Base-by-base conservation (phyloP, 2,329 filamentous ascomycete genomes). In the Boeremia lycopersici region DNA sequence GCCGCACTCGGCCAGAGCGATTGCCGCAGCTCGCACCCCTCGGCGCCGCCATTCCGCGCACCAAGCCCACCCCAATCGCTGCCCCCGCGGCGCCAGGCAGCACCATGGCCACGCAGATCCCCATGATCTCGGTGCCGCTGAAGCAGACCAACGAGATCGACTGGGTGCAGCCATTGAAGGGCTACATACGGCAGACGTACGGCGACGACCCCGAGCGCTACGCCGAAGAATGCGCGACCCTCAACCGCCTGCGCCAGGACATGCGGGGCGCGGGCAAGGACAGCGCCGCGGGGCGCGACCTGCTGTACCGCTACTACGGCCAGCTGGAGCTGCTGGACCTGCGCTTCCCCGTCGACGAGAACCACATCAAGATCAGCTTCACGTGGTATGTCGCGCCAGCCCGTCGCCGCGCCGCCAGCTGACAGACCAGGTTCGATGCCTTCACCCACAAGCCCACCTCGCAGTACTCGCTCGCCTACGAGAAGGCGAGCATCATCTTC, bases 401-500 rank as follows among this genome's bases (percentile, higher is more conserved):
- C 13, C 23, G 15, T 43, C 6, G 23, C 13, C 11, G 39, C 31
- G 19, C 15, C 26, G 30, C 39, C 35, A 44, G 48, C 69, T 76
- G 63, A 71, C 60, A 39, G 6, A n/a, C 4, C 70, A 96, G 92
- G 92, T 98, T 96, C 78, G 95, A 99, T 76, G 95, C 96, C n/a
- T 99, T 99, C 74, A 99, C 95, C 39, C 93, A 96, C 75, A 97
- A 98, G 72, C 85, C 92, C n/a, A 99, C 95, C 4, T 88, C 93
- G 4, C 95, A 99, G 75, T 97, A 96, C 79, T 97, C 93, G 7
- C 83, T 99, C 42, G 95, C 95, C 42, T 99, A 96, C 74, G 95
- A 99, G 76, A 99, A 99, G 74, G 95, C 95, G 12, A 98, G 93
- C 67, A 96, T 99, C 72, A 97, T 99, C 69, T 99, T 99, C 83